Evolutionary conservation across 139 green algal genomes (phyloP).

Genomic region (Dunaliella primolecta): DNA sequence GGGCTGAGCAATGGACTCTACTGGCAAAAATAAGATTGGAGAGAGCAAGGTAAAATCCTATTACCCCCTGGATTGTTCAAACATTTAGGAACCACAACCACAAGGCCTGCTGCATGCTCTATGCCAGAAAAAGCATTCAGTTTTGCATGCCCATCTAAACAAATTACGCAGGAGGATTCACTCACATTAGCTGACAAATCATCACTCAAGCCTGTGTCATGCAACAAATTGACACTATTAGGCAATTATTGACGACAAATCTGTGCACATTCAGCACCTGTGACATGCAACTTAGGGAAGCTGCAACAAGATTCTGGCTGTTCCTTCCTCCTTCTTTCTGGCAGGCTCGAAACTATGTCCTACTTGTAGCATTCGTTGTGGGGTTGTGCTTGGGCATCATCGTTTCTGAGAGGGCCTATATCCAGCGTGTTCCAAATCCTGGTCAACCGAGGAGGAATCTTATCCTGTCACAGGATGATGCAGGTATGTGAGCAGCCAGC

Average conservation of each 20-base stretch:
- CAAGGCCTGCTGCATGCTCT: background rate
- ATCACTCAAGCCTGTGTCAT: background rate
- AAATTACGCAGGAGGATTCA: background rate
- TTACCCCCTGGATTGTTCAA: background rate
- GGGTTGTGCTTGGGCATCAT: conserved; percentile 68
- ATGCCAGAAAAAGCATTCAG: background rate
- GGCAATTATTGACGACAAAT: background rate
- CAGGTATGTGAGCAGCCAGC: background rate
- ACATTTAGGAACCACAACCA: background rate
- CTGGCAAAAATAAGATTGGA: conserved; percentile 38
- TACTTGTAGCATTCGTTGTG: conserved; percentile 50
- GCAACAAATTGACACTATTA: background rate
- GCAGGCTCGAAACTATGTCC: conserved; percentile 28
- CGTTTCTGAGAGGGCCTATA: conserved; percentile 59
- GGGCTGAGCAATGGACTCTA: conserved; percentile 23
- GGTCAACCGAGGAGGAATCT: background rate
- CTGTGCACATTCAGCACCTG: background rate
- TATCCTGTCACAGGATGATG: background rate
- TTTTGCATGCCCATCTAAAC: background rate
- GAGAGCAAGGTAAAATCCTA: conserved; percentile 19
- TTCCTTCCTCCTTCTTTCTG: background rate
- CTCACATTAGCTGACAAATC: background rate
- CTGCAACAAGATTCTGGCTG: background rate
- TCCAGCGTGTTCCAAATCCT: conserved; percentile 14
- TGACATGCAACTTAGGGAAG: background rate